Evolutionary conservation across 1,139 yeast species (phyloP).

Genomic region (Taphrina betulina): DNA sequence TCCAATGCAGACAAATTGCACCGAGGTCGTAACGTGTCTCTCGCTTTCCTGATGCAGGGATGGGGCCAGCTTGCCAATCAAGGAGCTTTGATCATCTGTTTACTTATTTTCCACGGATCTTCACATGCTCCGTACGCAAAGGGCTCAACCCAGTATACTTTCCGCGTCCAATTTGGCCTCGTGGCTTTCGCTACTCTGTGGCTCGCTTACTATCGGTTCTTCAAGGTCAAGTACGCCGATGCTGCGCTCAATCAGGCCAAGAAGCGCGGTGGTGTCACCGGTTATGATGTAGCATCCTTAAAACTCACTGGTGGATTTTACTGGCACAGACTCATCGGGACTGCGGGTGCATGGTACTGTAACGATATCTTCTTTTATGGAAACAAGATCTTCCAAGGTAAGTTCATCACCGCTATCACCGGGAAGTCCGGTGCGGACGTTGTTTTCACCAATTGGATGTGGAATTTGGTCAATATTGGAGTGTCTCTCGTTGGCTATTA

Average conservation of each 20-base stretch:
- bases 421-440: constrained; percentile 58
- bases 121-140: constrained; percentile 62
- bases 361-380: constrained; percentile 52
- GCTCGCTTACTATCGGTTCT: constrained; percentile 46
- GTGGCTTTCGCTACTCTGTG: constrained; percentile 48
- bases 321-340: constrained; percentile 61
- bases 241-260: constrained; percentile 41
- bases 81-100: constrained; percentile 44
- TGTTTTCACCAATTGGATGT: constrained; percentile 78
- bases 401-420: constrained; percentile 62
- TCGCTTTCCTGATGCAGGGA: constrained; percentile 49
- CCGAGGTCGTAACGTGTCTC: constrained; percentile 48
- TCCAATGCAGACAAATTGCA: constrained; percentile 46
- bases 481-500: constrained; percentile 71
- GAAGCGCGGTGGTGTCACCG: constrained; percentile 45
- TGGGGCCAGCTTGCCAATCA: constrained; percentile 51
- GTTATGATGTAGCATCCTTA: constrained; percentile 44
- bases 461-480: constrained; percentile 65
- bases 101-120: constrained; percentile 52
- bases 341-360: constrained; percentile 46
- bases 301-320: constrained; percentile 39
- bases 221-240: constrained; percentile 46
- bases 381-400: constrained; percentile 72
- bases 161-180: constrained; percentile 45
- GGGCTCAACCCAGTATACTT: constrained; percentile 46